Conservation (phyloP, 148 eudicot genomes). For the Rhododendron ferrugineum region DNA sequence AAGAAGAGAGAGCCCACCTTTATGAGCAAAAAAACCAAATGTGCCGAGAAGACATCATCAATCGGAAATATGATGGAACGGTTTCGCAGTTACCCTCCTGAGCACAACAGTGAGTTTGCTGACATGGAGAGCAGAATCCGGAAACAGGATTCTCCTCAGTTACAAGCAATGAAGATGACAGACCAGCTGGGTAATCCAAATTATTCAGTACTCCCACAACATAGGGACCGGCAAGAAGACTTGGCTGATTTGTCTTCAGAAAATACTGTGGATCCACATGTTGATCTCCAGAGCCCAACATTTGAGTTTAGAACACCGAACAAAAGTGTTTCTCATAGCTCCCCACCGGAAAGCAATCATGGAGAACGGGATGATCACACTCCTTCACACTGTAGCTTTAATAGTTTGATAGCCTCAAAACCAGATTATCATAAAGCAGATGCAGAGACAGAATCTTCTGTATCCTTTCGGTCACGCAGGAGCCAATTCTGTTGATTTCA, state of each 20-base stretch:
- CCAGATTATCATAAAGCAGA: conserved; percentile 27
- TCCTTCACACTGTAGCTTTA: conserved; percentile 28
- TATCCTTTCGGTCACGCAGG: conserved; percentile 25
- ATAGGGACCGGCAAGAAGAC: conserved; percentile 23
- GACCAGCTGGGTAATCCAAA: conserved; percentile 24
- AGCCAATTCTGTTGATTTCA: conserved; percentile 6
- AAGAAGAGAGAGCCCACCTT: conserved; percentile 23
- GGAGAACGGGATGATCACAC: conserved; percentile 24
- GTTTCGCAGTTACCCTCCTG: conserved; percentile 12
- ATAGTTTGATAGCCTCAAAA: conserved; percentile 24
- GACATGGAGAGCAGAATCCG: conserved; percentile 19
- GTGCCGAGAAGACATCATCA: conserved; percentile 23
- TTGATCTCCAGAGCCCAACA: conserved; percentile 31
- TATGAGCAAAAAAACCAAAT: conserved; percentile 22
- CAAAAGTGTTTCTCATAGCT: conserved; percentile 27
- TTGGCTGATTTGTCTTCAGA: conserved; percentile 27
- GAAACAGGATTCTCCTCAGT: conserved; percentile 16
- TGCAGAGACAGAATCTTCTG: conserved; percentile 29
- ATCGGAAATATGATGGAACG: conserved; percentile 15
- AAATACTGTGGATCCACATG: conserved; percentile 21
- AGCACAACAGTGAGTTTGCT: conserved; percentile 18
- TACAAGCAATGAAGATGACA: conserved; percentile 23
- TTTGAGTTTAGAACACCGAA: conserved; percentile 30
- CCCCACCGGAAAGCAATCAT: conserved; percentile 23
- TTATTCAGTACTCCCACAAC: conserved; percentile 19